Percentiles rank a stretch among this genome's conserved stretches.
phyloP scores from a whole-genome alignment of 2,329 filamentous ascomycete genomes.

The Emergomyces africanus region DNA sequence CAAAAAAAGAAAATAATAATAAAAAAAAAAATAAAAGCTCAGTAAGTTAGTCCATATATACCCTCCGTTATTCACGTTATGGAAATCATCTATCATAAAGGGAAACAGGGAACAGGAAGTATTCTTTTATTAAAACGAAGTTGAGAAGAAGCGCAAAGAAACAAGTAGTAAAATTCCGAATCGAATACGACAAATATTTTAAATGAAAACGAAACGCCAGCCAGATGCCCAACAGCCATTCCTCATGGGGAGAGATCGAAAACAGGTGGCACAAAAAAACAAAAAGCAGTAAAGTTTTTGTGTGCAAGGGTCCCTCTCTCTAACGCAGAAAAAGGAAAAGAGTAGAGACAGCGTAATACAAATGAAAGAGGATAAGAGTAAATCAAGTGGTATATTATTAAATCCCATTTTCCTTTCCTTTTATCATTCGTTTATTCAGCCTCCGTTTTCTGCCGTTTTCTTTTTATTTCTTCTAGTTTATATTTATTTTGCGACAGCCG shows the following conservation, averaged over 20 bases:
- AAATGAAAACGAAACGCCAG: slow-evolving; percentile 4
- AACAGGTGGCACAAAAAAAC: background rate
- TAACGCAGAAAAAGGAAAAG: background rate
- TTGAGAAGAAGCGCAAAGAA: background rate
- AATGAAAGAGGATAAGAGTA: slow-evolving; percentile 2
- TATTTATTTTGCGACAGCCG: slow-evolving; percentile 39
- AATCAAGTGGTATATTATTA: background rate
- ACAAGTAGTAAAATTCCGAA: slow-evolving; percentile 2
- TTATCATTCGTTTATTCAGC: background rate
- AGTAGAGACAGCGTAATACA: background rate
- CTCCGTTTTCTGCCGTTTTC: slow-evolving; percentile 9
- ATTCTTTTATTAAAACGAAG: background rate
- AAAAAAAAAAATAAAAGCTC: no score
- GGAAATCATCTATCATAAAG: background rate
- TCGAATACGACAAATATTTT: slow-evolving; percentile 5
- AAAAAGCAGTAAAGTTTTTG: background rate
- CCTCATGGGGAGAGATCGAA: slow-evolving; percentile 2
- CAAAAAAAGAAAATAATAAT: no score
- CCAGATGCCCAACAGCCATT: slow-evolving; percentile 5
- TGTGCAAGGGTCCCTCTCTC: background rate
- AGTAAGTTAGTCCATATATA: background rate
- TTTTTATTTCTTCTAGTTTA: background rate
- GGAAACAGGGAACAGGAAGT: background rate
- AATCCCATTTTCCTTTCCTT: slow-evolving; percentile 11
- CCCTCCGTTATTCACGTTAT: background rate